Percentiles rank a stretch among this genome's conserved stretches.
Conservation (phyloP, 2,329 filamentous ascomycete genomes). For the Orbilia quercus region DNA sequence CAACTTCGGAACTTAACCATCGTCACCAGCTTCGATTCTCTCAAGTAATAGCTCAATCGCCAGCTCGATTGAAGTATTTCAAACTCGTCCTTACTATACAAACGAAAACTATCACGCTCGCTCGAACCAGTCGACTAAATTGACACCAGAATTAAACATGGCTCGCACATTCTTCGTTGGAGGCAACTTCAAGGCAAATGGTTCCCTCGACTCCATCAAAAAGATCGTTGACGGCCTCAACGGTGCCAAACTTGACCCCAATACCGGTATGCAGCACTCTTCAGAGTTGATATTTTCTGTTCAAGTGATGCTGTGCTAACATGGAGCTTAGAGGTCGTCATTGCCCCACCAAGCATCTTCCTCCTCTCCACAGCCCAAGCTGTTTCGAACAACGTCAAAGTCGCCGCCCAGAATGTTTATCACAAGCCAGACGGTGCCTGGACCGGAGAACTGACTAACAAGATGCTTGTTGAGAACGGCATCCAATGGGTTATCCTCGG, state of each 20-base stretch:
- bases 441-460: constrained; percentile 94
- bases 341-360: constrained; percentile 90
- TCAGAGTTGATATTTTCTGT: constrained; percentile 7
- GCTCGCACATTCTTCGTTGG: constrained; percentile 92
- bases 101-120: constrained; percentile 22
- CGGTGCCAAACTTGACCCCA: constrained; percentile 80
- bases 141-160: constrained; percentile 42
- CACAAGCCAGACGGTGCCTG: constrained; percentile 97
- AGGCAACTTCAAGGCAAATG: constrained; percentile 99
- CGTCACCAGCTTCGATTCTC: not conserved
- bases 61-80: not conserved
- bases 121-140: constrained; percentile 6
- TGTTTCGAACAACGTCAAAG: constrained; percentile 70
- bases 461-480: constrained; percentile 87
- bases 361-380: constrained; percentile 81
- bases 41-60: not conserved
- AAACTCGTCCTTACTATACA: not conserved
- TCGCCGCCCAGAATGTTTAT: constrained; percentile 96
- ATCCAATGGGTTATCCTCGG: constrained; percentile 92
- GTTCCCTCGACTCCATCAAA: constrained; percentile 87
- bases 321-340: constrained; percentile 80
- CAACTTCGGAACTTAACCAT: constrained; percentile 3
- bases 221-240: constrained; percentile 91
- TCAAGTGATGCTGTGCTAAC: constrained; percentile 56
- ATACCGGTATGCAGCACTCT: constrained; percentile 74